Evolutionary conservation across 169 alveolate species (phyloP).

Genomic region (Neospora caninum): DNA sequence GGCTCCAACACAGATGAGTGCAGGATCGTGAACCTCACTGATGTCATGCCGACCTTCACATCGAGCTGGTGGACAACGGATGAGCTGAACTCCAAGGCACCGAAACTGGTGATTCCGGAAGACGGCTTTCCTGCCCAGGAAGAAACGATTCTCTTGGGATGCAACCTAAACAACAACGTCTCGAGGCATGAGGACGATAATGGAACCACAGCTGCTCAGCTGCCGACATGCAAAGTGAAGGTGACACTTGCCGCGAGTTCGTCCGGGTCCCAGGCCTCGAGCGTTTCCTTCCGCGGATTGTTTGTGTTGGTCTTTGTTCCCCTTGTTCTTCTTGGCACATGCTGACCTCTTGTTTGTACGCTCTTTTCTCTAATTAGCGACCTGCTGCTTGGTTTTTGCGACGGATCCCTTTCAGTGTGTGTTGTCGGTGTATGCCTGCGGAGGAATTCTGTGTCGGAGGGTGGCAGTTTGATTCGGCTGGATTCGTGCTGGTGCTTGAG

Average conservation of each 20-base stretch:
- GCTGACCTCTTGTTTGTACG: too few relatives aligned
- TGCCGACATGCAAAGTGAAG: neutral
- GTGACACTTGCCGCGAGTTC: neutral
- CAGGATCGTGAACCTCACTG: neutral
- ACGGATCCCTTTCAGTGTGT: too few relatives aligned
- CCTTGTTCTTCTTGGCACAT: neutral
- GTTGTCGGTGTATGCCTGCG: too few relatives aligned
- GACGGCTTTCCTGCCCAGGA: neutral
- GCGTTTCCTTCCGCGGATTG: neutral
- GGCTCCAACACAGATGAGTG: neutral
- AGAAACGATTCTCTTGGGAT: neutral
- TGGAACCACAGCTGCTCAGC: neutral
- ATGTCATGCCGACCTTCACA: neutral
- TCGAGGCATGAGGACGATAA: neutral
- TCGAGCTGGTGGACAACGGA: neutral
- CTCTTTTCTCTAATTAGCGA: too few relatives aligned
- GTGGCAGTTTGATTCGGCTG: too few relatives aligned
- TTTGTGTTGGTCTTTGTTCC: neutral
- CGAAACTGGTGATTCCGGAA: slow-evolving; percentile 2
- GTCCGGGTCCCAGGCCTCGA: too few relatives aligned
- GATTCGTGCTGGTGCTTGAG: too few relatives aligned
- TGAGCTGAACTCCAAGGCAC: neutral
- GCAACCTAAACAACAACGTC: neutral
- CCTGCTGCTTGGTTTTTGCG: too few relatives aligned
- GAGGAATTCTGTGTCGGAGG: too few relatives aligned